Conservation (phyloP, 1,284 basidiomycete species). For the Sporisorium graminicola region DNA sequence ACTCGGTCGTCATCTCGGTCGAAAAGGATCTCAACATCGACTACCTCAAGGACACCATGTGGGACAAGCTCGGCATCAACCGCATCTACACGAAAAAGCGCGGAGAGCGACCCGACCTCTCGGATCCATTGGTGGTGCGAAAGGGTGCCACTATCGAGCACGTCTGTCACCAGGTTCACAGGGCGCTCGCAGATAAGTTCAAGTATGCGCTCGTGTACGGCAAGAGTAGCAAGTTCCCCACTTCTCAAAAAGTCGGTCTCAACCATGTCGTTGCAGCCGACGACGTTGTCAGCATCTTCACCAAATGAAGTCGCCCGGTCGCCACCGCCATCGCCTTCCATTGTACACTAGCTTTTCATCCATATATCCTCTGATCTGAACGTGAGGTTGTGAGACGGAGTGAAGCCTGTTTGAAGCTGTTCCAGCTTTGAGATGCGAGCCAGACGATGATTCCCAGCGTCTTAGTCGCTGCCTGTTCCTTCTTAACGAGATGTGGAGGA, state of each 20-base stretch:
- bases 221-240: conserved; percentile 63
- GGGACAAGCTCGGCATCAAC: conserved; percentile 72
- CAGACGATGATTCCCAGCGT: neutral
- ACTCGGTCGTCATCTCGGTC: conserved; percentile 92
- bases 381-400: neutral
- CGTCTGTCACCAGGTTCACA: conserved; percentile 76
- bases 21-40: conserved; percentile 92
- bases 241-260: conserved; percentile 75
- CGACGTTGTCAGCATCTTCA: conserved; percentile 81
- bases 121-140: conserved; percentile 91
- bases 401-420: neutral
- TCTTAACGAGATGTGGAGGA: neutral
- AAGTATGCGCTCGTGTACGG: conserved; percentile 65
- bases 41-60: conserved; percentile 88
- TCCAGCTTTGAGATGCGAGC: neutral
- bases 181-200: conserved; percentile 86
- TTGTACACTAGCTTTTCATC: conserved; percentile 32
- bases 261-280: conserved; percentile 89
- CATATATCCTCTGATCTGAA: conserved; percentile 18
- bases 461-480: neutral
- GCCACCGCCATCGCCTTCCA: conserved; percentile 3
- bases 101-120: conserved; percentile 85
- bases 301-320: conserved; percentile 26
- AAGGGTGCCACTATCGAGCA: conserved; percentile 94
- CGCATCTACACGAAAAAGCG: conserved; percentile 93